These are phyloP conservation scores for Colletotrichum coccodes DNA, from an alignment of 2,329 filamentous ascomycete species.

Conservation along the genomic window DNA sequence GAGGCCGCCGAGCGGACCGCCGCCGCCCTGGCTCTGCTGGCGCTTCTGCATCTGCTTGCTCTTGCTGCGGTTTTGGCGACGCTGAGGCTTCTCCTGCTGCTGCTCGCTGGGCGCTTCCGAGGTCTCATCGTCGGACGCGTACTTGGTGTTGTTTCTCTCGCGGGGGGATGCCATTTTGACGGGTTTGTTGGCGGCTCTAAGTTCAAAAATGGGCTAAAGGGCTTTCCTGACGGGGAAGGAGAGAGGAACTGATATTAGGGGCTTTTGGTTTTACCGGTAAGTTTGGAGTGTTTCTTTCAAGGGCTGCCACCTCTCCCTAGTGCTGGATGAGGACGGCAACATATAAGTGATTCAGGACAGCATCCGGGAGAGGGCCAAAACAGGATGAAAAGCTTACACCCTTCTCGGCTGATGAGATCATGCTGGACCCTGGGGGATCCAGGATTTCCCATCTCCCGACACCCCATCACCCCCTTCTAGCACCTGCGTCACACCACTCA, in stretches of 20 bases:
- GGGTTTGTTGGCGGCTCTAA: constrained; percentile 3
- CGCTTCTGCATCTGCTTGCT: constrained; percentile 40
- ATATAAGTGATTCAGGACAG: constrained; percentile 34
- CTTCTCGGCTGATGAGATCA: constrained; percentile 34
- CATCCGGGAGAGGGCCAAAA: constrained; percentile 28
- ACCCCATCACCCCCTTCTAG: background rate
- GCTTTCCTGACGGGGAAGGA: background rate
- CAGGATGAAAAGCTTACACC: constrained; percentile 34
- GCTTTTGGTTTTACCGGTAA: constrained; percentile 3
- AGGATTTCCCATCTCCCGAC: background rate
- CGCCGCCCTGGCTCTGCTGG: constrained; percentile 23
- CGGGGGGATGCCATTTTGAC: constrained; percentile 42
- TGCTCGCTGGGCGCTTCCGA: constrained; percentile 41
- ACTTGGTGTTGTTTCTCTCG: constrained; percentile 44
- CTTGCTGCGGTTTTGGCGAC: constrained; percentile 34
- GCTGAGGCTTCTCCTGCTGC: constrained; percentile 37
- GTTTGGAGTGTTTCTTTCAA: constrained; percentile 18
- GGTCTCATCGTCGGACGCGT: constrained; percentile 49
- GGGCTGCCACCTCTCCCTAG: background rate
- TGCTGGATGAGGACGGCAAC: constrained; percentile 28
- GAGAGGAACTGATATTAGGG: background rate
- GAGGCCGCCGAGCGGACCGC: constrained; percentile 43
- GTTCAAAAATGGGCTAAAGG: constrained; percentile 16
- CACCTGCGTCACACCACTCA: constrained; percentile 30
- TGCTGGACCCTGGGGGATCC: constrained; percentile 34